A percentile compares a stretch with the other conserved stretches of the same genome.
phyloP scores from a whole-genome alignment of 441 rosid genomes.

The Populus tomentosa region DNA sequence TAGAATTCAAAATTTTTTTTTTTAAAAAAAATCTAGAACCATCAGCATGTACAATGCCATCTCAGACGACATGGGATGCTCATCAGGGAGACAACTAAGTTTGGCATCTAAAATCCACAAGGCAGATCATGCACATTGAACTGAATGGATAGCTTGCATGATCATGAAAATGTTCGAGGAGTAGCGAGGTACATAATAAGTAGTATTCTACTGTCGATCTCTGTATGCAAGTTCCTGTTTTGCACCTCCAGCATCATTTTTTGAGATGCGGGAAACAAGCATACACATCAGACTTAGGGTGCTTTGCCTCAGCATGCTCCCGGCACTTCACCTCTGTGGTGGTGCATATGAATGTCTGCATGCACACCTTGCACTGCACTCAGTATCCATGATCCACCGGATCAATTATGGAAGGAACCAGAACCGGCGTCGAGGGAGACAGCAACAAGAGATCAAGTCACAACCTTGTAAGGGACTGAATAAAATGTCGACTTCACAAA shows the following conservation, averaged over 20 bases:
- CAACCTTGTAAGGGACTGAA: background rate
- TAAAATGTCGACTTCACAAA: background rate
- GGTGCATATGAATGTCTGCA: constrained; percentile 57
- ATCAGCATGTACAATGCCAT: background rate
- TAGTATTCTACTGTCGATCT: background rate
- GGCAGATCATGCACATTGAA: too few species aligned
- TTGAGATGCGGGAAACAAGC: constrained; percentile 49
- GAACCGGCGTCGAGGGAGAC: background rate
- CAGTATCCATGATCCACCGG: constrained; percentile 1
- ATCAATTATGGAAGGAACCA: background rate
- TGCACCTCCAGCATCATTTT: constrained; percentile 21
- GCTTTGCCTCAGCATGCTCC: constrained; percentile 52
- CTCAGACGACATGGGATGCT: too few species aligned
- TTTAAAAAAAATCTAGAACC: too few species aligned
- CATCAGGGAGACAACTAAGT: background rate
- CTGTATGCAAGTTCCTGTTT: background rate
- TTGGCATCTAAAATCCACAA: background rate
- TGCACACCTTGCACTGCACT: constrained; percentile 51
- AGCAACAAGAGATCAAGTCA: constrained; percentile 14
- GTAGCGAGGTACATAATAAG: constrained; percentile 4
- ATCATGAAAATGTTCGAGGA: background rate
- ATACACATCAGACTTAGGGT: constrained; percentile 41
- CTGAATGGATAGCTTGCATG: background rate
- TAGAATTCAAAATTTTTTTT: background rate
- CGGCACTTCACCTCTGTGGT: constrained; percentile 49